Conservation (phyloP, 805 yeast genomes). For the Lipomyces japonicus region DNA sequence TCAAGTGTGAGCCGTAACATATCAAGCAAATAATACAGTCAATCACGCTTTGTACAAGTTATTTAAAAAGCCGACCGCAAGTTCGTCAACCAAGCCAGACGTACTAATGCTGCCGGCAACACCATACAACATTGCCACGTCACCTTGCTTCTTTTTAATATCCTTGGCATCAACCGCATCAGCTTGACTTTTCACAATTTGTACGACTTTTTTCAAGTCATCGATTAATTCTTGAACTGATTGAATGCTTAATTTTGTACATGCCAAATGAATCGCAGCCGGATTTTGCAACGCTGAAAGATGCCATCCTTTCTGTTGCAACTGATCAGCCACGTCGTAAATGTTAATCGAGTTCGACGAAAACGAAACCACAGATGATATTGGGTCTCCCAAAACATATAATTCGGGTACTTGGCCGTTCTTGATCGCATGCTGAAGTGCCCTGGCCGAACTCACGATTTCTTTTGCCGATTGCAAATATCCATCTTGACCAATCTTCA, state of each 20-base stretch:
- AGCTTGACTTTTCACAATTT: background rate
- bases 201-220: slow-evolving; percentile 34
- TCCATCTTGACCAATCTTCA: slow-evolving; percentile 79
- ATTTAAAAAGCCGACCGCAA: slow-evolving; percentile 79
- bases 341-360: slow-evolving; percentile 59
- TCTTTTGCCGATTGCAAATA: slow-evolving; percentile 62
- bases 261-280: slow-evolving; percentile 85
- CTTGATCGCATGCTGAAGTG: slow-evolving; percentile 48
- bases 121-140: slow-evolving; percentile 88
- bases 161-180: background rate
- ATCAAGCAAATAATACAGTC: no score
- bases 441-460: slow-evolving; percentile 63
- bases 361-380: slow-evolving; percentile 77
- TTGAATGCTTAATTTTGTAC: slow-evolving; percentile 64
- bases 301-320: slow-evolving; percentile 77
- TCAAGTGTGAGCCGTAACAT: no score
- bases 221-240: slow-evolving; percentile 57
- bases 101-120: slow-evolving; percentile 90
- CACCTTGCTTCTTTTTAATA: slow-evolving; percentile 33
- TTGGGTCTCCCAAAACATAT: slow-evolving; percentile 78
- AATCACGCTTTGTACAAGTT: slow-evolving; percentile 56
- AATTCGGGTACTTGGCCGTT: slow-evolving; percentile 51
- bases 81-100: slow-evolving; percentile 72
- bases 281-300: slow-evolving; percentile 83
- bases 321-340: slow-evolving; percentile 71